Conservation (phyloP, 2,329 filamentous ascomycete species). For the Trichophyton simii region DNA sequence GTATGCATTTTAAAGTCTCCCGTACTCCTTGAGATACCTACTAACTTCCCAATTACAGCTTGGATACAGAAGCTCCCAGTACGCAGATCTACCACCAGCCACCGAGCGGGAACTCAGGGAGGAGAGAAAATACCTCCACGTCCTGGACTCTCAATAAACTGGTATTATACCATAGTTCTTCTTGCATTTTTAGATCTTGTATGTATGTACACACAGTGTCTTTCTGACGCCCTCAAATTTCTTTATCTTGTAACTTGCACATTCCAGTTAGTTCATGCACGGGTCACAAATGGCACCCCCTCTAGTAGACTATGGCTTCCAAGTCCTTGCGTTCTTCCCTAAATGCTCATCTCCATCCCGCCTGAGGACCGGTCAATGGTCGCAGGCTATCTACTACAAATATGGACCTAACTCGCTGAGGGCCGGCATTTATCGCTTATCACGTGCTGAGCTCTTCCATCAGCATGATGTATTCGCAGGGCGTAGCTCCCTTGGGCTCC, state of each 20-base stretch:
- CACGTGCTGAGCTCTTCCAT: too few relatives aligned
- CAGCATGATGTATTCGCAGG: too few relatives aligned
- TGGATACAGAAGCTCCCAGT: constrained; percentile 76
- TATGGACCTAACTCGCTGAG: too few relatives aligned
- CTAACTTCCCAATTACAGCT: constrained; percentile 43
- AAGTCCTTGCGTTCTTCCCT: not conserved
- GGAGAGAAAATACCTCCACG: constrained; percentile 94
- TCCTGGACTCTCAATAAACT: constrained; percentile 67
- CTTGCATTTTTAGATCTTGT: constrained; percentile 22
- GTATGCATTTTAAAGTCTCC: constrained; percentile 41
- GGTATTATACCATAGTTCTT: constrained; percentile 15
- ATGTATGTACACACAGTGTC: constrained; percentile 31
- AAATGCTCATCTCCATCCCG: too few relatives aligned
- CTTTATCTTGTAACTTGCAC: not conserved
- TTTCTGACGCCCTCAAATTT: constrained; percentile 12
- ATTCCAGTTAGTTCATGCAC: not conserved
- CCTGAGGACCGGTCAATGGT: too few relatives aligned
- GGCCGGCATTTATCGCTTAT: too few relatives aligned
- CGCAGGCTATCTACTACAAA: too few relatives aligned
- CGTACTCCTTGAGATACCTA: not conserved
- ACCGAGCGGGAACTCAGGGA: constrained; percentile 90
- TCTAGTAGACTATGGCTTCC: not conserved
- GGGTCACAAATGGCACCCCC: not conserved
- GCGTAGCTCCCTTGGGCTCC: too few relatives aligned
- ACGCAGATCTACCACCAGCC: constrained; percentile 86